Percentiles rank a stretch among this genome's conserved stretches.
phyloP scores from a whole-genome alignment of 2,329 filamentous ascomycete genomes.

The Penicillium sp. region DNA sequence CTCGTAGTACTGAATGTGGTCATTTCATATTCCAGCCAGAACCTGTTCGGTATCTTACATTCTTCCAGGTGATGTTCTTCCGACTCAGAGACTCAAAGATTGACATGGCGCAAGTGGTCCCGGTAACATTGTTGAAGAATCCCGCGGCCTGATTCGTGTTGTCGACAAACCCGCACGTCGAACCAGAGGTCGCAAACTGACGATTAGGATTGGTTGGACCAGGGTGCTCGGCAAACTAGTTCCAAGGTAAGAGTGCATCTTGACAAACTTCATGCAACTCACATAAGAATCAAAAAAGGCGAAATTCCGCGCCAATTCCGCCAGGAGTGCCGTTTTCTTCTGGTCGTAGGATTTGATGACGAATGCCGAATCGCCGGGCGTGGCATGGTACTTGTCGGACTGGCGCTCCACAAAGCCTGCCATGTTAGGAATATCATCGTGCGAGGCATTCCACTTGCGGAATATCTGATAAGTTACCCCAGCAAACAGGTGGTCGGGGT shows the following conservation, averaged over 20 bases:
- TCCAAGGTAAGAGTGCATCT: background rate
- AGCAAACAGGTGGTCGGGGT: constrained; percentile 34
- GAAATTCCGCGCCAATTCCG: constrained; percentile 35
- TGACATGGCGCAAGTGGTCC: constrained; percentile 31
- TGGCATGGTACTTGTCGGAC: constrained; percentile 33
- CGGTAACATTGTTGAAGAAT: constrained; percentile 33
- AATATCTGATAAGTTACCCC: constrained; percentile 36
- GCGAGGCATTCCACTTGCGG: constrained; percentile 34
- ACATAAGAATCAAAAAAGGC: constrained; percentile 37
- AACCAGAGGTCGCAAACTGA: constrained; percentile 38
- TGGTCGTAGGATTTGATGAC: constrained; percentile 37
- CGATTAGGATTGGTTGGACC: constrained; percentile 41
- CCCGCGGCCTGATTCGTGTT: constrained; percentile 31
- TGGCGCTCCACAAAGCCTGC: constrained; percentile 38
- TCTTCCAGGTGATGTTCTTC: constrained; percentile 38
- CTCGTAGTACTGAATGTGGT: constrained; percentile 31
- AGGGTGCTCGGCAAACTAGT: constrained; percentile 34
- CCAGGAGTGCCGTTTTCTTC: constrained; percentile 33
- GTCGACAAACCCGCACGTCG: constrained; percentile 31
- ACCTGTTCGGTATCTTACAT: constrained; percentile 24
- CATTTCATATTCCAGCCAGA: background rate
- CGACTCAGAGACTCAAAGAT: constrained; percentile 37
- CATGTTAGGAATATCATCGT: constrained; percentile 36
- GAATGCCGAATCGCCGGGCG: constrained; percentile 33
- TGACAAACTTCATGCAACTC: constrained; percentile 2